Percentiles rank a stretch among this genome's conserved stretches.
Evolutionary conservation across 2,329 filamentous ascomycete genomes (phyloP).

Genomic region (Hymenotorrendiella dingleyae): DNA sequence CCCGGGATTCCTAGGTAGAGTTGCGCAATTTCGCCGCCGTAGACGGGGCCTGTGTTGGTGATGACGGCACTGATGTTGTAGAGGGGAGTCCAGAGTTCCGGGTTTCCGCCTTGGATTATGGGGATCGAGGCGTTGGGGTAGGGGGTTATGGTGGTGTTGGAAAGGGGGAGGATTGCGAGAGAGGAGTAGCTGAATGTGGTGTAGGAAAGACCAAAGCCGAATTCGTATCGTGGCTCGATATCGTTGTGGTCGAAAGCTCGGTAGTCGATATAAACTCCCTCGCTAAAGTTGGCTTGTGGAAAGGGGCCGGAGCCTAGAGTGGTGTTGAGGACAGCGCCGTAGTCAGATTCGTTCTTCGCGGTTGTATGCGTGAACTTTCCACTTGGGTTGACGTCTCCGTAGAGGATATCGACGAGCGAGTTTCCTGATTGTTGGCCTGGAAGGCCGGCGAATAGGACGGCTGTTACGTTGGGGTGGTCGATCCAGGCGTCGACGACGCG

Average conservation of each 20-base stretch:
- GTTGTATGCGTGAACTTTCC: constrained; percentile 82
- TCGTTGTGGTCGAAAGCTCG: constrained; percentile 40
- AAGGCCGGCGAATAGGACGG: constrained; percentile 70
- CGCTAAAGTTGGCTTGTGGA: constrained; percentile 33
- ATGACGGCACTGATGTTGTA: constrained; percentile 51
- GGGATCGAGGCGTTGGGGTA: background rate
- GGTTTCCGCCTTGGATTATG: constrained; percentile 39
- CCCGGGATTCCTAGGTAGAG: constrained; percentile 43
- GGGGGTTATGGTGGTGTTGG: background rate
- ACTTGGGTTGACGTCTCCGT: constrained; percentile 48
- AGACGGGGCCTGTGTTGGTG: constrained; percentile 51
- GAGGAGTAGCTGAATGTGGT: constrained; percentile 39
- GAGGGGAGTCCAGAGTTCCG: constrained; percentile 55
- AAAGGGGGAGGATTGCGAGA: constrained; percentile 21
- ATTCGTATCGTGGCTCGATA: constrained; percentile 31
- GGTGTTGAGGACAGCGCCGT: constrained; percentile 31
- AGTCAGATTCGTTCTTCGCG: constrained; percentile 47
- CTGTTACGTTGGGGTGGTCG: constrained; percentile 66
- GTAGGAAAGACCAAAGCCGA: constrained; percentile 46
- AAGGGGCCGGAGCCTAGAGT: background rate
- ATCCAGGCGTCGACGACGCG: constrained; percentile 60
- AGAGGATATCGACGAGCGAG: constrained; percentile 55
- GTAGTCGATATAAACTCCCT: constrained; percentile 46
- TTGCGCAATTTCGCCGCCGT: constrained; percentile 48
- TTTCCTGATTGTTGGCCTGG: constrained; percentile 80